phyloP scores from a whole-genome alignment of 352 stramenopile genomes.

The Pythium biforme region DNA sequence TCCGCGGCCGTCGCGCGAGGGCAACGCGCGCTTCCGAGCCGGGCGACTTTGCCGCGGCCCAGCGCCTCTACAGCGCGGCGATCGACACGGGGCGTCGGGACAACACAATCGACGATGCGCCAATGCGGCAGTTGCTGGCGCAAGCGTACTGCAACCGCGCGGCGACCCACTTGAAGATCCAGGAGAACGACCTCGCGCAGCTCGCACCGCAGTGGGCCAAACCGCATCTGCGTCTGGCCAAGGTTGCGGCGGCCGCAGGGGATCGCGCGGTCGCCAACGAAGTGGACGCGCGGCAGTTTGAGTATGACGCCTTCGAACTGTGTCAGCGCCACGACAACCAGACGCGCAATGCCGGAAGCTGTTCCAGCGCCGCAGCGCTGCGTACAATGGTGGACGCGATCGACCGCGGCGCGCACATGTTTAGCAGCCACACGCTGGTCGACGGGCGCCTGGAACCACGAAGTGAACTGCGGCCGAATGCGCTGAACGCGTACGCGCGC shows the following conservation, averaged over 20 bases:
- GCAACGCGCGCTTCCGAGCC: not conserved
- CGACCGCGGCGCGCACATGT: not conserved
- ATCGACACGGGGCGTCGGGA: not conserved
- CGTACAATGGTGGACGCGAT: no score
- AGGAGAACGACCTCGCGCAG: not conserved
- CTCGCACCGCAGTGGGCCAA: slow-evolving; percentile 1
- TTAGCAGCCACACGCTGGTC: not conserved
- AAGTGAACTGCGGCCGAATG: no score
- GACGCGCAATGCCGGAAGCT: no score
- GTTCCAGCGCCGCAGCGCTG: no score
- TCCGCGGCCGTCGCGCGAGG: no score
- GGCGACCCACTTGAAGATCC: not conserved
- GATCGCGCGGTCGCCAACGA: not conserved
- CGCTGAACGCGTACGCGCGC: no score
- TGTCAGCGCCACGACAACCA: not conserved
- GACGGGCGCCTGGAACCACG: no score
- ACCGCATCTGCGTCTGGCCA: not conserved
- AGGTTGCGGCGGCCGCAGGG: not conserved
- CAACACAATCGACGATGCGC: not conserved
- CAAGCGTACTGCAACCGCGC: slow-evolving; percentile 6
- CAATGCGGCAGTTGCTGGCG: not conserved
- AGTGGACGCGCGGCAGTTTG: not conserved
- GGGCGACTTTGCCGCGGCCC: not conserved
- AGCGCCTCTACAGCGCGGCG: not conserved
- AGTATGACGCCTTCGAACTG: not conserved